Percentiles rank a stretch among this genome's conserved stretches.
phyloP scores from a whole-genome alignment of 1,284 basidiomycete genomes.

The Leccinum brunneo-olivaceum region DNA sequence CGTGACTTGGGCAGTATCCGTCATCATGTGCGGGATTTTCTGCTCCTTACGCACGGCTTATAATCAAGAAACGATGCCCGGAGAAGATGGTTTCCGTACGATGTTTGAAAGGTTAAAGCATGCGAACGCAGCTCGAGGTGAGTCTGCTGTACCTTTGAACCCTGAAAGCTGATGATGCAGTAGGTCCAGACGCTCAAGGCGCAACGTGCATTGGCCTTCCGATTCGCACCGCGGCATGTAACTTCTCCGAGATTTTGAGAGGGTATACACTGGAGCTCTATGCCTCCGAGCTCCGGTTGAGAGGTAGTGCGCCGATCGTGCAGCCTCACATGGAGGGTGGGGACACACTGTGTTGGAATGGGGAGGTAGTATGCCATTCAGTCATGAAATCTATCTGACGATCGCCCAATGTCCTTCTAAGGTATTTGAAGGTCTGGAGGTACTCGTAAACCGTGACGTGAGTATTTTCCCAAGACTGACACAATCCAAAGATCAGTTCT shows the following conservation, averaged over 20 bases:
- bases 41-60: conserved; percentile 26
- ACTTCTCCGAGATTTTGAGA: background rate
- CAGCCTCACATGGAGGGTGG: conserved; percentile 68
- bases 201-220: conserved; percentile 19
- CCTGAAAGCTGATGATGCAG: background rate
- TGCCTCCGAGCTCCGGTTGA: conserved; percentile 74
- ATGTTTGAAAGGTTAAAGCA: conserved; percentile 33
- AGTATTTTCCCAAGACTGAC: conserved; percentile 2
- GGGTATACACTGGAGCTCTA: conserved; percentile 44
- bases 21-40: conserved; percentile 57
- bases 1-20: conserved; percentile 3
- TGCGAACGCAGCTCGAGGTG: conserved; percentile 50
- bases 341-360: conserved; percentile 83
- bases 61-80: conserved; percentile 4
- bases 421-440: conserved; percentile 75
- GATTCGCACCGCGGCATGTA: background rate
- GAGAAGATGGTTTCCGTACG: conserved; percentile 19
- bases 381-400: background rate
- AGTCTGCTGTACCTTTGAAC: conserved; percentile 9
- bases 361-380: conserved; percentile 60
- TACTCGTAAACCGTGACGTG: conserved; percentile 25
- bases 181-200: conserved; percentile 60
- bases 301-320: conserved; percentile 54
- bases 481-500: conserved; percentile 36
- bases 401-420: conserved; percentile 21